Evolutionary conservation across 257 asterid species (phyloP).

Genomic region (Thymus mandschuricus): DNA sequence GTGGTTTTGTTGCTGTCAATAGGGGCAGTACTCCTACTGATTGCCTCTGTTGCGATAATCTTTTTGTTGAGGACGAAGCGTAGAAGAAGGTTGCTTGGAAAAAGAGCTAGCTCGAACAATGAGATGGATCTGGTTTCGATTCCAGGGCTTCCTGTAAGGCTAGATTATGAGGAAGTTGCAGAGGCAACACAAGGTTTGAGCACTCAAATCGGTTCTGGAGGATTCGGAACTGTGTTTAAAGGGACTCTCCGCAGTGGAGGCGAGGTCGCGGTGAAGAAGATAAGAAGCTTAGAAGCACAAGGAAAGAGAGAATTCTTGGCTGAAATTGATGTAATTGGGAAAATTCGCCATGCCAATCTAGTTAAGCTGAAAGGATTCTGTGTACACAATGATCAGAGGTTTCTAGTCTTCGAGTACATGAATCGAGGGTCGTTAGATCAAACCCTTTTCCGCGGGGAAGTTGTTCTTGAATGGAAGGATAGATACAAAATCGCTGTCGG

Average conservation of each 20-base stretch:
- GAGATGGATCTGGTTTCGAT: conserved; percentile 49
- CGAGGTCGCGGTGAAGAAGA: conserved; percentile 80
- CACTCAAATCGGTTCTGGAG: conserved; percentile 75
- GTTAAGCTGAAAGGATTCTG: conserved; percentile 74
- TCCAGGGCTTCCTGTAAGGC: conserved; percentile 69
- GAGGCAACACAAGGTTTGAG: conserved; percentile 62
- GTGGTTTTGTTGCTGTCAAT: conserved; percentile 52
- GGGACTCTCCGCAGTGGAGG: conserved; percentile 62
- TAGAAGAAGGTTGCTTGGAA: conserved; percentile 12
- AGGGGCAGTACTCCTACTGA: conserved; percentile 32
- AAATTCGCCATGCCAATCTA: conserved; percentile 73
- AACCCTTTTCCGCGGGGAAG: conserved; percentile 54
- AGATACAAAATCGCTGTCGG: conserved; percentile 76
- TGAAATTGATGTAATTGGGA: conserved; percentile 78
- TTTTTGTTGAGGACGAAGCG: conserved; percentile 38
- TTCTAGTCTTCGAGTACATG: conserved; percentile 83
- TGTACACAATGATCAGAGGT: conserved; percentile 53
- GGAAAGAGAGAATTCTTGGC: conserved; percentile 72
- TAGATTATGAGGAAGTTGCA: conserved; percentile 50
- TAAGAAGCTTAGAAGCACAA: conserved; percentile 60
- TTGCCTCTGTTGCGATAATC: conserved; percentile 32
- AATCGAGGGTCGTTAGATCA: conserved; percentile 76
- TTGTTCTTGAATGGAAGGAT: conserved; percentile 67
- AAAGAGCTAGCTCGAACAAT: conserved; percentile 6
- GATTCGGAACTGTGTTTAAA: conserved; percentile 77